Evolutionary conservation across 2,329 filamentous ascomycete genomes (phyloP).

Genomic region (Exophiala viscosa): DNA sequence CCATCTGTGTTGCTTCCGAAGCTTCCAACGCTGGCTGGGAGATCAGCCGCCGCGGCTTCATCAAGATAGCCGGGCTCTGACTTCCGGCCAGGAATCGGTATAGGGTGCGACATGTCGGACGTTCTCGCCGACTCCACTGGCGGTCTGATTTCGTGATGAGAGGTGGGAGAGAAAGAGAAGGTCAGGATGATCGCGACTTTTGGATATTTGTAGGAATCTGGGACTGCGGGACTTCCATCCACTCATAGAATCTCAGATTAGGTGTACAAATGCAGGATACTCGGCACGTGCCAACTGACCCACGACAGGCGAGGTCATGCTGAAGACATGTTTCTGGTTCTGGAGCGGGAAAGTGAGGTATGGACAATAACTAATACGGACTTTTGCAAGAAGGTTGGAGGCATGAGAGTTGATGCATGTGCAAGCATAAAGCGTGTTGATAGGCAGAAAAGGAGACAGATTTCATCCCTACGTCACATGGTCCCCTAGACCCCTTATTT

Average conservation of each 20-base stretch:
- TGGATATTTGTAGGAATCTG: neutral
- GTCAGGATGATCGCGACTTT: too few species aligned
- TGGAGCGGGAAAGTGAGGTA: too few species aligned
- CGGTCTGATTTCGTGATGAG: too few species aligned
- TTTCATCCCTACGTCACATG: constrained; percentile 1
- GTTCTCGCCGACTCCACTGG: neutral
- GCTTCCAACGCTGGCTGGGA: constrained; percentile 15
- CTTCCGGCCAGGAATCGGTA: constrained; percentile 27
- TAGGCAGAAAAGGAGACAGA: constrained; percentile 6
- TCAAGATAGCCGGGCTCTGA: constrained; percentile 26
- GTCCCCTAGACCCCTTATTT: neutral
- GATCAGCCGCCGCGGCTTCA: constrained; percentile 22
- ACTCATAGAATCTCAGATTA: too few species aligned
- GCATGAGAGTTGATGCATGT: constrained; percentile 2
- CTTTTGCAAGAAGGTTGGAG: neutral
- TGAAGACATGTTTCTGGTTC: neutral
- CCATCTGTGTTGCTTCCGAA: constrained; percentile 14
- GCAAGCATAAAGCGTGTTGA: constrained; percentile 8
- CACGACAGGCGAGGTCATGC: constrained; percentile 6
- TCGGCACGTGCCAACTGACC: constrained; percentile 12
- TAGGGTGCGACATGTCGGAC: constrained; percentile 30
- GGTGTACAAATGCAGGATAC: constrained; percentile 2
- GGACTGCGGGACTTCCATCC: neutral
- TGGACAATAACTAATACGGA: neutral
- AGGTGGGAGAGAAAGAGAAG: too few species aligned